These are phyloP conservation scores for Polyplosphaeria fusca DNA, from an alignment of 495 filamentous ascomycete genomes.

Conservation along the genomic window DNA sequence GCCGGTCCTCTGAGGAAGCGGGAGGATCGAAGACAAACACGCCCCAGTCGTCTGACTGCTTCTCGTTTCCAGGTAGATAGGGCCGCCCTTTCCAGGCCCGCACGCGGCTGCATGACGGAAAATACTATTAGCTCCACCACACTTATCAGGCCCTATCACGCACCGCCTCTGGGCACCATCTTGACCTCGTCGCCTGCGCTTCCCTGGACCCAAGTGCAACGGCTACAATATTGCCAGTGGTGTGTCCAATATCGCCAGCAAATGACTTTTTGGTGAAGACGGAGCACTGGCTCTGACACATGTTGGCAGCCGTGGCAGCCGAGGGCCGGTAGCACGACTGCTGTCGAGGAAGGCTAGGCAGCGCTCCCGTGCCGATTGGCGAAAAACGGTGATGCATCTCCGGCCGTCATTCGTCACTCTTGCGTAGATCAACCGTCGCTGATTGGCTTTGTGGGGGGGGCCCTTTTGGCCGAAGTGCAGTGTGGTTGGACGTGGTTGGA, in stretches of 20 bases:
- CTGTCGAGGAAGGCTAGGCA: conserved; percentile 5
- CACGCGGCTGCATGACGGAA: conserved; percentile 22
- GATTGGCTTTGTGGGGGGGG: conserved; percentile 24
- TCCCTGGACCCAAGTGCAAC: conserved; percentile 18
- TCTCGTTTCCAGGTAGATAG: conserved; percentile 24
- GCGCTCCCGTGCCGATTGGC: conserved; percentile 29
- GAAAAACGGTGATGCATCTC: conserved; percentile 33
- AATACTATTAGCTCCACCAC: conserved; percentile 19
- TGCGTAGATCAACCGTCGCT: conserved; percentile 25
- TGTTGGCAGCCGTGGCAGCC: conserved; percentile 12
- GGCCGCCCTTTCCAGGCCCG: conserved; percentile 14
- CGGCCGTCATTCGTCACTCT: conserved; percentile 15
- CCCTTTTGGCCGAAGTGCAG: too few species aligned
- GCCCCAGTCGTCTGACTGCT: conserved; percentile 22
- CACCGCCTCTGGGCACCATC: conserved; percentile 10
- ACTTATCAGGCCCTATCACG: conserved; percentile 30
- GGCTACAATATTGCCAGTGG: conserved; percentile 9
- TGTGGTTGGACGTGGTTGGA: too few species aligned
- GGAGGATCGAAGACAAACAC: conserved; percentile 25
- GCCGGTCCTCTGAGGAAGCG: conserved; percentile 26
- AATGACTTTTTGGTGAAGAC: conserved; percentile 11
- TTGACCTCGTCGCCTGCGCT: conserved; percentile 2
- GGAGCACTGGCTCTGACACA: conserved; percentile 2
- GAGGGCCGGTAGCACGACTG: background rate
- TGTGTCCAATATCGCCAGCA: conserved; percentile 18